Evolutionary conservation across 441 rosid genomes (phyloP), one percentile per base, ranked within the genome.

Genomic region (Populus hybrid): DNA sequence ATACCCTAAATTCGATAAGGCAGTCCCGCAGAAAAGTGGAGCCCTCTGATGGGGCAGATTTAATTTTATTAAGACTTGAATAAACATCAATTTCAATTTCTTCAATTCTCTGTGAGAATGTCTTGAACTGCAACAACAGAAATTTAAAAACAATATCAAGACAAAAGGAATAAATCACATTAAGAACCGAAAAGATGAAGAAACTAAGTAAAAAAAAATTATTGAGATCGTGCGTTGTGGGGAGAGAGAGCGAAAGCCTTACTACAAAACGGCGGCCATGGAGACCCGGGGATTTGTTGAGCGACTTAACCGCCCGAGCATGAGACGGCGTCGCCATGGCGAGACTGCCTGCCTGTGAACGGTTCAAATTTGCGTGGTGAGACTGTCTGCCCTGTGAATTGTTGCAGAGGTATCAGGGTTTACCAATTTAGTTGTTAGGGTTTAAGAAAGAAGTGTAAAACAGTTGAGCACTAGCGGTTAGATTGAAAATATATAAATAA

Each of bases 1-100:
- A 14, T 92, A 94, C 99, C 94, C 97, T 92, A 94, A 96, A 96
- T 83, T 94, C 98, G 1, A 88, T 34, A 26, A 96, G 98, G 76
- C 94, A 88, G 67, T 96, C 99, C 78, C 87, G 85, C 77, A 94
- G 84, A 84, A 93, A 93, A 8, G 96, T 84, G 67, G 97, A 91
- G 10, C 99, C 98, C 40, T 87, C 87, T 5, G 97, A 90, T 46
- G 99, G 99, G 86, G 89, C 92, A 5, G 85, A 61, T 84, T 94
- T 94, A 30, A 85, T 77, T 81, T 86, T 87, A 67, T 91, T 87
- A 69, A 94, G 88, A 89, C 91, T 92, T 83, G 90, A 78, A 76
- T 83, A 90, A 66, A 89, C 94, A 84, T 88, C 86, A 83, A 92
- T 86, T 67, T 96, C 96, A 74, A 94, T 91, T 20, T 89, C 98